Base-by-base conservation (phyloP, 1,284 basidiomycete genomes). In the Cryptococcus sp. region DNA sequence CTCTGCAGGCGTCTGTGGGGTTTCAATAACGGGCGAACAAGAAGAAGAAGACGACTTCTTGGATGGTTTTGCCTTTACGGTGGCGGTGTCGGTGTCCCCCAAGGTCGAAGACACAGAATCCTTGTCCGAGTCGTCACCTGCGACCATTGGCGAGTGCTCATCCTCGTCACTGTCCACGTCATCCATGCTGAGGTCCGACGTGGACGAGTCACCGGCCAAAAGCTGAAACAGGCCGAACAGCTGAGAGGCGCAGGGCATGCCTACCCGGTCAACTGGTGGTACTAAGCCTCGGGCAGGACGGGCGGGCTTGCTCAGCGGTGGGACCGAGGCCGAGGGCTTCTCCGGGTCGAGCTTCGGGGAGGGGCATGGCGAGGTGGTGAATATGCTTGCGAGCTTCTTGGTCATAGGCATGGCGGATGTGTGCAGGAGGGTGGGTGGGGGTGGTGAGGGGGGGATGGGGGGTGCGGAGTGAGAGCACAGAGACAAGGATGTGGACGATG, bases 221-320 rank as follows among this genome's bases (percentile, higher is more conserved):
- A 65, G 64, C 55, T 73, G 72, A 64, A 76, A 68, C 37, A 75
- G 52, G 35, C 59, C 60, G 50, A 76, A 75, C 20, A 76, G 53
- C 50, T 75, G 59, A 21, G 48, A 40, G 20, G 56, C 40, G 20
- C 55, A 61, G 2, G 57, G 61, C 50, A 55, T 57, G 43, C 15
- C 53, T 46, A 11, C 33, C 21, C 52, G 51, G 20, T 42, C 43
- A 7, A 55, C 55, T 35, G 52, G 28, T 23, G 37, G 28, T 4
- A 4, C 28, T 5, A 9, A 33, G 9, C 28, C 28, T 9, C 28
- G 28, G 7, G 20, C 18, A 20, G 12, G 33, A 12, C 6, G 54
- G 47, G 15, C 35, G 6, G 6, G 48, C 15, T 15, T 33, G 28
- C 28, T 33, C 28, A 33, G 28, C 28, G 33, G 35, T 11, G 3